Evolutionary conservation across 78 protist genomes (phyloP).

Genomic region (Monosiga brevicollis): DNA sequence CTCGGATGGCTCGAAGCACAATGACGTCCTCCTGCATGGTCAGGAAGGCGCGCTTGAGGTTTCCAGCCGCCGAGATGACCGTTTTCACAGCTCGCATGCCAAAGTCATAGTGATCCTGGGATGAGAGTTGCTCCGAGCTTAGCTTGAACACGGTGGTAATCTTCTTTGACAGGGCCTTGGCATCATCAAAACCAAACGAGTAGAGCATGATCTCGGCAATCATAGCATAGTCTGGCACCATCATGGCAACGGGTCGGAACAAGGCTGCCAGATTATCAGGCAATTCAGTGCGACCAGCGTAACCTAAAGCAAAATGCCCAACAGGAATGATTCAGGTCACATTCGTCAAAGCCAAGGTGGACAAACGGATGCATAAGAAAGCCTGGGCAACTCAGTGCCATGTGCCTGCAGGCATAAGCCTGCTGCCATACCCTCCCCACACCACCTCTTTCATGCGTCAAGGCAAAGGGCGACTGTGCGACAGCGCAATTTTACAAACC

Average conservation of each 20-base stretch:
- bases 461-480: too few relatives aligned
- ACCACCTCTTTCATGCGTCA: too few relatives aligned
- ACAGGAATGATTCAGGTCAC: neutral
- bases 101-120: constrained; percentile 75
- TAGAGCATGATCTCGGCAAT: constrained; percentile 82
- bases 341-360: neutral
- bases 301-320: constrained; percentile 6
- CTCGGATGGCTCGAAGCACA: constrained; percentile 73
- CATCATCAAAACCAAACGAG: constrained; percentile 69
- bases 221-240: constrained; percentile 86
- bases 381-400: neutral
- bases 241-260: constrained; percentile 84
- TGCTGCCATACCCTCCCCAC: too few relatives aligned
- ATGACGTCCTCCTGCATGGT: constrained; percentile 50
- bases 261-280: constrained; percentile 85
- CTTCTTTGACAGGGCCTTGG: constrained; percentile 36
- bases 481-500: too few relatives aligned
- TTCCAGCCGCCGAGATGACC: constrained; percentile 73
- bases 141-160: constrained; percentile 64
- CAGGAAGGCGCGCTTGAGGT: constrained; percentile 51
- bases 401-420: too few relatives aligned
- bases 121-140: constrained; percentile 61
- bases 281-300: constrained; percentile 79
- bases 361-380: neutral
- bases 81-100: constrained; percentile 90